Conservation (phyloP, 1,284 basidiomycete species). For the Cutaneotrichosporon spelunceum region DNA sequence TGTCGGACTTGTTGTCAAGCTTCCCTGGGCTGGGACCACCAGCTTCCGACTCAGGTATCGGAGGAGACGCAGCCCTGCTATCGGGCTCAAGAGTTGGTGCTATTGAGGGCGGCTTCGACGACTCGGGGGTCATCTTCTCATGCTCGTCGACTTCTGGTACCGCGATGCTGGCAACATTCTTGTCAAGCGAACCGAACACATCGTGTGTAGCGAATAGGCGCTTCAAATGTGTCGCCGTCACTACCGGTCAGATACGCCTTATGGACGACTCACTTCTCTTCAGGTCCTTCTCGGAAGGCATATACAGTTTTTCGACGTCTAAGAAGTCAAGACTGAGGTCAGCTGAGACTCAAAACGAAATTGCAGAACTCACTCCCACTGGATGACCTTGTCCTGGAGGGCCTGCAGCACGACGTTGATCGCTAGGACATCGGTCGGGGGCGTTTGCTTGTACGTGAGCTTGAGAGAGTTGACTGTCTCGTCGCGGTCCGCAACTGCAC, state of each 20-base stretch:
- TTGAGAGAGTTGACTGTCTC: conserved; percentile 75
- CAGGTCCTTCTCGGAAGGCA: conserved; percentile 52
- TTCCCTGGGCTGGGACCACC: background rate
- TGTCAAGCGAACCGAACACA: conserved; percentile 45
- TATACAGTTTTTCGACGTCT: conserved; percentile 57
- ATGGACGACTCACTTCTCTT: conserved; percentile 34
- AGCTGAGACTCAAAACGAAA: conserved; percentile 2
- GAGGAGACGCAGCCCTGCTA: background rate
- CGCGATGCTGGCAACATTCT: conserved; percentile 54
- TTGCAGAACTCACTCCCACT: conserved; percentile 64
- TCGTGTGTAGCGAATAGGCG: conserved; percentile 56
- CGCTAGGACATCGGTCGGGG: conserved; percentile 78
- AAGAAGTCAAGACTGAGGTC: conserved; percentile 51
- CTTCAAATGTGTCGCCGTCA: conserved; percentile 53
- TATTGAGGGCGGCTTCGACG: conserved; percentile 1
- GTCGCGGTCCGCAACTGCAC: conserved; percentile 69
- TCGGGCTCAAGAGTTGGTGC: background rate
- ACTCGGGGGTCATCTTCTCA: conserved; percentile 26
- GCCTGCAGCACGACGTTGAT: conserved; percentile 82
- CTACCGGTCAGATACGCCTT: conserved; percentile 16
- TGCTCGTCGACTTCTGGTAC: conserved; percentile 76
- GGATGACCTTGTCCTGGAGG: conserved; percentile 91
- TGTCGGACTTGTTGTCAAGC: background rate
- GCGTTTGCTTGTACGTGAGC: conserved; percentile 72
- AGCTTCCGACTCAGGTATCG: background rate